Evolutionary conservation across 495 filamentous ascomycete genomes (phyloP), one percentile per base, ranked within the genome.

Genomic region (Tuber umbilicatum): DNA sequence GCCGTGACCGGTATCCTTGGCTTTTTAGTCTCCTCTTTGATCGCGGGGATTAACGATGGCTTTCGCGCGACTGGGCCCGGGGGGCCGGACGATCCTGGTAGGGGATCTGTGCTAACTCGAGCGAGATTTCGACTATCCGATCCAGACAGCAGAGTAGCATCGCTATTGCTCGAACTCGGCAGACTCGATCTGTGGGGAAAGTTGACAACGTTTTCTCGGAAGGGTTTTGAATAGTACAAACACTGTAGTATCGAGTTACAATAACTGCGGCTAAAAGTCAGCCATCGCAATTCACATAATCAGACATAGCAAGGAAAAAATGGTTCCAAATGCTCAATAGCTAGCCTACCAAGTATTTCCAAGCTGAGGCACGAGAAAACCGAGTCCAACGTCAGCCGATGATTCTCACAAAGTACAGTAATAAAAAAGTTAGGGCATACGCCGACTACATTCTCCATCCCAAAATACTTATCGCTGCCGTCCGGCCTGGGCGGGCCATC

Each of bases 191-290:
- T 86, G 68, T 85, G 87, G 14, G 96, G 95, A 82, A 95, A 98
- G 79, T 92, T 95, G 82, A 98, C 89, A 73, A 98, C 95, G 77
- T 93, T 89, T 86, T 97, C 93, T 85, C 96, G 92, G 84, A 99
- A 98, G 14, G 93, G 91, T 67, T 92, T 91, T 4, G 95, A 97
- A 84, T 94, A 97, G 83, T 95, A 98, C 70, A 99, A 89, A 78
- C 94, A 97, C 86, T 99, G 95, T 77, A 99, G 86, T 80, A 99
- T 97, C 17, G 95, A 99, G 83, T 98, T 99, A 85, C 93, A 96
- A 83, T 99, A 99, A 80, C 94, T 97, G 82, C 47, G 72, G 37
- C 35, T 75, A 40, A 55, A 42, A 10, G 60, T 81, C 27, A 81
- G 78, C 38, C n/a, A 60, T 27, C 43, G 17, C 43, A 69, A 69